Percentiles rank a stretch among this genome's conserved stretches.
Evolutionary conservation across 1,139 yeast species (phyloP).

Genomic region (Lodderomyces metapsilosis): DNA sequence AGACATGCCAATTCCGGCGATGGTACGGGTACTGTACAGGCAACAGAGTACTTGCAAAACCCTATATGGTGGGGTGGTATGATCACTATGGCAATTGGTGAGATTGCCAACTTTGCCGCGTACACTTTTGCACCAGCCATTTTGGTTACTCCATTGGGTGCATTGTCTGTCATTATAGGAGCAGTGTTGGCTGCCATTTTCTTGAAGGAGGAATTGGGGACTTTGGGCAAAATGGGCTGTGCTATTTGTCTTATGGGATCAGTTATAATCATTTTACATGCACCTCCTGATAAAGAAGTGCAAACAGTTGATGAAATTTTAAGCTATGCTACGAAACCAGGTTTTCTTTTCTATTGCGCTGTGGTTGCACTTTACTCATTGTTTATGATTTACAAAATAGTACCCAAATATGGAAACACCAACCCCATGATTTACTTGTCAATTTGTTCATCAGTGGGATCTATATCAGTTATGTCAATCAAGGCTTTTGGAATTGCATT

Average conservation of each 20-base stretch:
- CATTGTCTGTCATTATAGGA: slow-evolving; percentile 84
- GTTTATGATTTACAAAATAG: slow-evolving; percentile 80
- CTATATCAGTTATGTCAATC: slow-evolving; percentile 87
- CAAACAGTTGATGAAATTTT: slow-evolving; percentile 86
- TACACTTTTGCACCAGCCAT: slow-evolving; percentile 95
- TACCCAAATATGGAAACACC: slow-evolving; percentile 74
- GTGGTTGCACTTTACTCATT: slow-evolving; percentile 64
- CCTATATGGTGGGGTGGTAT: slow-evolving; percentile 98
- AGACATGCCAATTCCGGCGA: slow-evolving; percentile 44
- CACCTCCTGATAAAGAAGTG: slow-evolving; percentile 90
- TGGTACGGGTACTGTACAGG: slow-evolving; percentile 47
- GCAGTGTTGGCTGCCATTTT: slow-evolving; percentile 87
- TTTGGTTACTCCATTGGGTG: slow-evolving; percentile 89
- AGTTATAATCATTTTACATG: slow-evolving; percentile 86
- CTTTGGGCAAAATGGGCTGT: slow-evolving; percentile 91
- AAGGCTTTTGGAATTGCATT: slow-evolving; percentile 93
- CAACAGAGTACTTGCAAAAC: slow-evolving; percentile 71
- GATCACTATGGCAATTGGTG: slow-evolving; percentile 88
- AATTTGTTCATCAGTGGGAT: slow-evolving; percentile 87
- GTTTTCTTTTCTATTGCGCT: slow-evolving; percentile 67
- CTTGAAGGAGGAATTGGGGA: slow-evolving; percentile 82
- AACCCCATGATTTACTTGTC: slow-evolving; percentile 91
- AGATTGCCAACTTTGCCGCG: slow-evolving; percentile 90
- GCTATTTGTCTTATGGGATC: slow-evolving; percentile 88
- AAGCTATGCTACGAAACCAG: slow-evolving; percentile 77